Percentiles rank a stretch among this genome's conserved stretches.
These are phyloP conservation scores for Buxus sempervirens DNA, from an alignment of 164 flowering plant genomes.

Conservation along the genomic window DNA sequence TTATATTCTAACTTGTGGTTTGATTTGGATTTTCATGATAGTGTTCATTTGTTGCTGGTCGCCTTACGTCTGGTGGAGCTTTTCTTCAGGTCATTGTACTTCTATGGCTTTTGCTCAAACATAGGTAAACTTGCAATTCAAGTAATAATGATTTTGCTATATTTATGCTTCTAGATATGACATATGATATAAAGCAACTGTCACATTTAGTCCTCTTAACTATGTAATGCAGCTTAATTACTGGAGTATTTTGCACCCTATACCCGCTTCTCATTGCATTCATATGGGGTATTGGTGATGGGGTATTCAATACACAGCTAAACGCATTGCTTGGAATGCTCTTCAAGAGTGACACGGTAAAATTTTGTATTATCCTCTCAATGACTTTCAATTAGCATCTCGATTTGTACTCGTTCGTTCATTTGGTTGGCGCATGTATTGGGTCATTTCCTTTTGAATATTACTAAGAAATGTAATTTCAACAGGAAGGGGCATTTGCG, in stretches of 20 bases:
- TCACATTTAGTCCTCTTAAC: background rate
- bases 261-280: conserved; percentile 79
- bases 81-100: conserved; percentile 55
- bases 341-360: conserved; percentile 82
- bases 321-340: conserved; percentile 84
- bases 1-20: conserved; percentile 6
- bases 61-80: conserved; percentile 79
- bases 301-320: conserved; percentile 79
- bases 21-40: conserved; percentile 31
- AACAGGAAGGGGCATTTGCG: conserved; percentile 93
- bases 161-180: background rate
- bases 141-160: background rate
- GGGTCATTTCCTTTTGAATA: background rate
- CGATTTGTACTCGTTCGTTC: background rate
- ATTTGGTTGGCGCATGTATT: background rate
- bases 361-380: background rate
- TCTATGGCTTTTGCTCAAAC: conserved; percentile 69
- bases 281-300: conserved; percentile 84
- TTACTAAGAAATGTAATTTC: background rate
- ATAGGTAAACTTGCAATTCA: conserved; percentile 40
- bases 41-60: conserved; percentile 84
- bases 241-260: conserved; percentile 53
- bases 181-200: background rate
- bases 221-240: conserved; percentile 37
- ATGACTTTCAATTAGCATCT: background rate